Conservation (phyloP, 306 rosid species). For the Arachis stenosperma region DNA sequence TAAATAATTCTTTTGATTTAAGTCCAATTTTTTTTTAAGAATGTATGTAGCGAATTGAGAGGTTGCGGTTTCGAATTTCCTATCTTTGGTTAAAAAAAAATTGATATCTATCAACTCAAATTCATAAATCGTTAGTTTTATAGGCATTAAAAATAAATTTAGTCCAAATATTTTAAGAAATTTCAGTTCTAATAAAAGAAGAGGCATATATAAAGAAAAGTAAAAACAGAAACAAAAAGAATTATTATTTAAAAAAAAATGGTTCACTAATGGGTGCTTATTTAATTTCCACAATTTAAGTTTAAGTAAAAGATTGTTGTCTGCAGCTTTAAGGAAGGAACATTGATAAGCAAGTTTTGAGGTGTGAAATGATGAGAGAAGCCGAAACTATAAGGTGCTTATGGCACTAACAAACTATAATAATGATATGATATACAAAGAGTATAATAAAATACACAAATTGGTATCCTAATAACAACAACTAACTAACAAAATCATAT, state of each 20-base stretch:
- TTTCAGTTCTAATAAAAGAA: too few species aligned
- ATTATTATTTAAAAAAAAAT: not conserved
- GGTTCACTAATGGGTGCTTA: not conserved
- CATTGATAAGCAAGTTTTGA: constrained; percentile 30
- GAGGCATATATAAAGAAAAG: too few species aligned
- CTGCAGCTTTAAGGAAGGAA: constrained; percentile 41
- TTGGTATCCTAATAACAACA: constrained; percentile 37
- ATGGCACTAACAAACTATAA: constrained; percentile 37
- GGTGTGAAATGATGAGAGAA: constrained; percentile 15
- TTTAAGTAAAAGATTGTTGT: constrained; percentile 25
- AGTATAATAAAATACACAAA: constrained; percentile 41
- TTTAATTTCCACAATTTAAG: constrained; percentile 5
- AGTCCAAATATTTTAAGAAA: too few species aligned
- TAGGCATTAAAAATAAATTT: too few species aligned
- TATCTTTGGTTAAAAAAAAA: too few species aligned
- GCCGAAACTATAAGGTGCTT: constrained; percentile 21
- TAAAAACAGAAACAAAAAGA: not conserved
- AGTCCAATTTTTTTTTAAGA: too few species aligned
- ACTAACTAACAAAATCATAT: constrained; percentile 45
- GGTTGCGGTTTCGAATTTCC: too few species aligned
- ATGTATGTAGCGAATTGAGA: too few species aligned
- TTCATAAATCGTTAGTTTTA: too few species aligned
- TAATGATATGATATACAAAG: constrained; percentile 24
- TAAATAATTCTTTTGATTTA: too few species aligned
- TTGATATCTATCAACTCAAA: too few species aligned